phyloP scores from a whole-genome alignment of 257 asterid species.

The Solanum clarkiae region DNA sequence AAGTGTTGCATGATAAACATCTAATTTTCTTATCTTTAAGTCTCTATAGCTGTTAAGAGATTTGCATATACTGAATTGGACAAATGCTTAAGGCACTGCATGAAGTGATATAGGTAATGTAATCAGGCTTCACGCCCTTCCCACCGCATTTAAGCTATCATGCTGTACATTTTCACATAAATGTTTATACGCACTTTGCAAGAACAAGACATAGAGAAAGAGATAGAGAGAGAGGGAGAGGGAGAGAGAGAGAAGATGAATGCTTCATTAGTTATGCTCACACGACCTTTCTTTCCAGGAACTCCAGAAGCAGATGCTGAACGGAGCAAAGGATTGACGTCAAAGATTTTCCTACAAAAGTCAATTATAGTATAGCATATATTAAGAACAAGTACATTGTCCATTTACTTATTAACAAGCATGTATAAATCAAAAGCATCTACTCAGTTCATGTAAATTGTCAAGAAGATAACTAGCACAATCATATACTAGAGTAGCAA shows the following conservation, averaged over 20 bases:
- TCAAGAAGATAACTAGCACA: not conserved
- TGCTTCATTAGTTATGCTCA: not conserved
- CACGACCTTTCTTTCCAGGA: constrained; percentile 35
- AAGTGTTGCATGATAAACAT: not conserved
- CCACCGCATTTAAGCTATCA: not conserved
- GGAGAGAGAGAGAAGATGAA: not conserved
- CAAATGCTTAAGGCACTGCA: not conserved
- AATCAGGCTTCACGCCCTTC: not conserved
- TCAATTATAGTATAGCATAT: not conserved
- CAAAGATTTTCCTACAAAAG: constrained; percentile 54
- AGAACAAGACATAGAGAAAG: not conserved
- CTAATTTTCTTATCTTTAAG: not conserved
- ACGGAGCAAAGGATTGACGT: constrained; percentile 33
- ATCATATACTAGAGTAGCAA: not conserved
- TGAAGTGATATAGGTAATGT: not conserved
- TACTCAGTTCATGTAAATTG: not conserved
- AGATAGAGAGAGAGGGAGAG: not conserved
- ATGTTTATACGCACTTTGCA: not conserved
- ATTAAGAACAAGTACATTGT: not conserved
- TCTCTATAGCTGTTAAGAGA: not conserved
- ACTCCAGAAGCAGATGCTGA: constrained; percentile 24
- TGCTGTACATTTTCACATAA: not conserved
- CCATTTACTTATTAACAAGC: not conserved
- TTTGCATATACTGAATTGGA: not conserved
- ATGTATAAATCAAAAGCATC: not conserved